phyloP scores from a whole-genome alignment of 371 early-diverging fungal genomes.

The Mucor mucedo region DNA sequence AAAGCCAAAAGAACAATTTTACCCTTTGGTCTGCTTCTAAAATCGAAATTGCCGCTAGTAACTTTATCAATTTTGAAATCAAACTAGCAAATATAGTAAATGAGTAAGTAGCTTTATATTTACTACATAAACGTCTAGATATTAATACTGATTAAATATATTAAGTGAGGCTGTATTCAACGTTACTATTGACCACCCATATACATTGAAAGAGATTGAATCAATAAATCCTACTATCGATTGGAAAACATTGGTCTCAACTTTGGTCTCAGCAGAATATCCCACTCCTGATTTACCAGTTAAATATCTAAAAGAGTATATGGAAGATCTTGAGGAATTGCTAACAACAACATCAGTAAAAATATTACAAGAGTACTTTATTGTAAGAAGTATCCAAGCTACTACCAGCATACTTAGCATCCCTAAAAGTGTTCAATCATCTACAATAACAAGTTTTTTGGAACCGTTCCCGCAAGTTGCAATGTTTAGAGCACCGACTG shows the following conservation, averaged over 20 bases:
- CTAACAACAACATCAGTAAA: neutral
- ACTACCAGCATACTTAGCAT: too few relatives aligned
- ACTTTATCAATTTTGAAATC: neutral
- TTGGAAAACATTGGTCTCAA: neutral
- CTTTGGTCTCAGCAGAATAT: neutral
- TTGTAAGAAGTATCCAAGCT: too few relatives aligned
- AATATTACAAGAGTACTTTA: neutral
- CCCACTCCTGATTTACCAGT: neutral
- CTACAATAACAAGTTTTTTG: too few relatives aligned
- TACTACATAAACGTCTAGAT: too few relatives aligned
- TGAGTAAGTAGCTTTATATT: neutral
- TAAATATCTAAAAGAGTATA: too few relatives aligned
- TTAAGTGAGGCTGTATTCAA: too few relatives aligned
- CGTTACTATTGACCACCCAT: too few relatives aligned
- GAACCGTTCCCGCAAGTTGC: too few relatives aligned
- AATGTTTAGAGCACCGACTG: too few relatives aligned
- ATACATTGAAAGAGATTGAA: neutral
- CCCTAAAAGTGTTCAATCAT: too few relatives aligned
- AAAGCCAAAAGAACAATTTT: neutral
- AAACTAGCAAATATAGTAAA: neutral
- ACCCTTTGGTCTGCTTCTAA: slow-evolving; percentile 1
- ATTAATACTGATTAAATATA: too few relatives aligned
- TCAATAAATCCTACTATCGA: neutral
- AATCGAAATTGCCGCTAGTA: neutral
- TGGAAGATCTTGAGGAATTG: neutral